Evolutionary conservation across 2,329 filamentous ascomycete genomes (phyloP).

Genomic region (Thelonectria olida): DNA sequence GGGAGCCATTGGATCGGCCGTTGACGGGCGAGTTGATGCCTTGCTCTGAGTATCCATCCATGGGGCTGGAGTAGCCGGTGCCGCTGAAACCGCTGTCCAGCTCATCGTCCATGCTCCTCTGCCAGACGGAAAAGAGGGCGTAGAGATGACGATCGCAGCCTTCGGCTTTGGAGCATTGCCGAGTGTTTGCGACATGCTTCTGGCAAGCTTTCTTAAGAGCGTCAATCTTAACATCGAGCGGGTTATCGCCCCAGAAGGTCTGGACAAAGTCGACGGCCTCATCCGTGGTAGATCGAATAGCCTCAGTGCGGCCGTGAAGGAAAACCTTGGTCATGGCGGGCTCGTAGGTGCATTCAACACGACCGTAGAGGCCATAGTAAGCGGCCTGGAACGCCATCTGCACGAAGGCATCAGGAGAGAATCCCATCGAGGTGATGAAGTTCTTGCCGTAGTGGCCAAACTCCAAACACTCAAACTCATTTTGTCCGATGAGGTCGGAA

Average conservation of each 20-base stretch:
- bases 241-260: conserved; percentile 93
- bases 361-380: conserved; percentile 95
- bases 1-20: conserved; percentile 58
- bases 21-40: conserved; percentile 56
- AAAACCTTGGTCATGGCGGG: conserved; percentile 98
- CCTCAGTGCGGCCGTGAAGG: conserved; percentile 93
- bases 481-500: conserved; percentile 94
- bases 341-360: conserved; percentile 95
- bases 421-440: conserved; percentile 96
- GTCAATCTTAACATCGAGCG: conserved; percentile 83
- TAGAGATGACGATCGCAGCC: conserved; percentile 95
- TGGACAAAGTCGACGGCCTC: conserved; percentile 90
- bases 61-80: conserved; percentile 72
- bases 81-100: conserved; percentile 62
- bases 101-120: conserved; percentile 80
- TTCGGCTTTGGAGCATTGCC: conserved; percentile 86
- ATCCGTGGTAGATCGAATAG: conserved; percentile 84
- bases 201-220: conserved; percentile 84
- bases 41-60: conserved; percentile 58
- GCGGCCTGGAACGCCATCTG: conserved; percentile 99
- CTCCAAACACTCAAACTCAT: conserved; percentile 93
- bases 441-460: conserved; percentile 93
- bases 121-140: conserved; percentile 94
- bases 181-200: conserved; percentile 82
- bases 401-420: conserved; percentile 96